Evolutionary conservation across 257 asterid species (phyloP).

Genomic region (Plectranthus barbatus): DNA sequence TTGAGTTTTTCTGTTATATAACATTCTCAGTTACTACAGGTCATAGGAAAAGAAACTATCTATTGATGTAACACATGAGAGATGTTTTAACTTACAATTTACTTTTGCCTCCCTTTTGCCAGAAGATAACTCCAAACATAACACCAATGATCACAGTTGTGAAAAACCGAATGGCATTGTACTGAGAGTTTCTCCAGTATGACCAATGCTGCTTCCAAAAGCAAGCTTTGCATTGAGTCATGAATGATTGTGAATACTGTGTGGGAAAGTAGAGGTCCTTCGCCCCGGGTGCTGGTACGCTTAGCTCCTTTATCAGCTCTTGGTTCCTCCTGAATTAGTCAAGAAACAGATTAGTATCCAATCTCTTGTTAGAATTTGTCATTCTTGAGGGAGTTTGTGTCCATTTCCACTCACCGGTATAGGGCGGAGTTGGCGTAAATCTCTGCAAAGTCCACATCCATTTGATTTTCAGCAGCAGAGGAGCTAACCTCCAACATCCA

Average conservation of each 20-base stretch:
- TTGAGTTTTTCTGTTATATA: constrained; percentile 42
- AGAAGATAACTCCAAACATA: constrained; percentile 57
- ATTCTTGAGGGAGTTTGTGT: neutral
- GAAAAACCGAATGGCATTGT: constrained; percentile 46
- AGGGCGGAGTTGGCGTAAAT: constrained; percentile 55
- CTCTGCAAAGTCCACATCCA: constrained; percentile 62
- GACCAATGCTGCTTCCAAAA: constrained; percentile 45
- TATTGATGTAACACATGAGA: no score
- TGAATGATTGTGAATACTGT: constrained; percentile 36
- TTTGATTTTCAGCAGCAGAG: constrained; percentile 49
- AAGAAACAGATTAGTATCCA: neutral
- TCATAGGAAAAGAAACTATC: neutral
- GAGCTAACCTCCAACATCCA: constrained; percentile 85
- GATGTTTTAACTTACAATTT: no score
- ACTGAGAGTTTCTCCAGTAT: constrained; percentile 48
- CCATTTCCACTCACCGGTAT: constrained; percentile 27
- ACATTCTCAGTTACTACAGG: neutral
- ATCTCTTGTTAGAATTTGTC: neutral
- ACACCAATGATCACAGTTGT: constrained; percentile 24
- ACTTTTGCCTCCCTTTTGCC: constrained; percentile 30
- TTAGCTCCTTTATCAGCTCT: constrained; percentile 25
- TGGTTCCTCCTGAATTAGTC: constrained; percentile 23
- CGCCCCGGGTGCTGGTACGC: constrained; percentile 27
- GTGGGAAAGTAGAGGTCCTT: constrained; percentile 32
- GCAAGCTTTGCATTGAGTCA: constrained; percentile 45